These are phyloP conservation scores for Termitomyces sp. DNA, from an alignment of 768 basidiomycete genomes.

Conservation along the genomic window DNA sequence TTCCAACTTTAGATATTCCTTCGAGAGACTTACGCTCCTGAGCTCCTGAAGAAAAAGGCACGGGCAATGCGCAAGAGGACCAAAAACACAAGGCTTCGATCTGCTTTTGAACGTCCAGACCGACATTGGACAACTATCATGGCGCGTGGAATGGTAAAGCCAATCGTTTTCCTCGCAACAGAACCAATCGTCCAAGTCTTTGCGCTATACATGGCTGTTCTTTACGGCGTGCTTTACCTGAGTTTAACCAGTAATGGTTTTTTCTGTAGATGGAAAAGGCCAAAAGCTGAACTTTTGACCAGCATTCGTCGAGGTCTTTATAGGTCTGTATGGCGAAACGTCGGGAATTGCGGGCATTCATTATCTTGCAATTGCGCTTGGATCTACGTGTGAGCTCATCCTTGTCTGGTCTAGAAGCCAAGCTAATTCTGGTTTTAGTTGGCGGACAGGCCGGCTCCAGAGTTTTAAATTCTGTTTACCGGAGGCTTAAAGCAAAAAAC, in stretches of 20 bases:
- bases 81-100: constrained; percentile 29
- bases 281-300: not conserved
- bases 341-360: constrained; percentile 56
- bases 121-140: constrained; percentile 43
- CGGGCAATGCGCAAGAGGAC: constrained; percentile 30
- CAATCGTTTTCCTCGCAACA: constrained; percentile 47
- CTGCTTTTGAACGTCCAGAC: constrained; percentile 35
- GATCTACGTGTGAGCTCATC: constrained; percentile 38
- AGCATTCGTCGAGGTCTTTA: constrained; percentile 55
- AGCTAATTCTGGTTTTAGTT: constrained; percentile 14
- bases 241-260: constrained; percentile 31
- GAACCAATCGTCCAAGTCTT: constrained; percentile 65
- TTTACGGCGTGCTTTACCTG: constrained; percentile 49
- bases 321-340: constrained; percentile 40
- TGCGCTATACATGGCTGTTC: constrained; percentile 52
- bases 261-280: not conserved
- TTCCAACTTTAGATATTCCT: constrained; percentile 14
- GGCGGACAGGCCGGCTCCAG: constrained; percentile 40
- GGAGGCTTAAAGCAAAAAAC: constrained; percentile 39
- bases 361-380: constrained; percentile 59
- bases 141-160: constrained; percentile 47
- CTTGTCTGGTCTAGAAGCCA: too few species aligned
- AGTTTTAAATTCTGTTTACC: constrained; percentile 44
- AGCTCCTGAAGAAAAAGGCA: constrained; percentile 41
- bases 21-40: constrained; percentile 44